Evolutionary conservation across 2,329 filamentous ascomycete species (phyloP), one percentile per base, ranked within the genome.

Genomic region (Beauveria rudraprayagi): DNA sequence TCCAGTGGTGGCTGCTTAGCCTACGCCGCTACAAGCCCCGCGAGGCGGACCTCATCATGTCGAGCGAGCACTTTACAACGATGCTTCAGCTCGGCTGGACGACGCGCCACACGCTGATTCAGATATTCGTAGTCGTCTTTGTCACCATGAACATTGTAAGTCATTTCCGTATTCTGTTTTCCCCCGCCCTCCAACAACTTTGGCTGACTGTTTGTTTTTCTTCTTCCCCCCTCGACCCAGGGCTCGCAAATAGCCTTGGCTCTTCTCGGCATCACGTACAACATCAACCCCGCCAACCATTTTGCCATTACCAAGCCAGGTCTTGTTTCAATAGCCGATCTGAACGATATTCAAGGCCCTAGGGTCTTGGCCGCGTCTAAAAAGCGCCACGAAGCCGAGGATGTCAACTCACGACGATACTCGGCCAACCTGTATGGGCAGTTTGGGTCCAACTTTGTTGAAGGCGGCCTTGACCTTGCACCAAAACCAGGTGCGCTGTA

Each of bases 1-100:
- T 78, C 63, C 70, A 78, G n/a, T 80, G 78, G 76, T 77, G 75
- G 68, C 72, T 80, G 30, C 65, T 80, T 47, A 73, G 71, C 61
- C 67, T 69, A 9, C 67, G 70, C 5, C 69, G 71, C 44, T 70
- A 75, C 62, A 72, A 71, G 40, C 67, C 74, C 46, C 67, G 66
- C 5, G 77, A 80, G 60, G 44, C 64, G 28, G 68, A 69, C 28
- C 60, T 66, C 19, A 63, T 63, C 3, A 51, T 70, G 10, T 65
- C 68, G 34, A 66, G 66, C 62, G 65, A 68, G 44, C 67, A 68
- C 26, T 63, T 70, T 2, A 68, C 67, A 50, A 61, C 63, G 6
- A 64, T 69, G 60, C 56, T 66, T 22, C 56, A 60, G 10, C 55
- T 69, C 37, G 60, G 66, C 37, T 65, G 56, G 44, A 61, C 63